Percentiles rank a stretch among this genome's conserved stretches.
phyloP scores from a whole-genome alignment of 306 rosid genomes.

The Luffa aegyptiaca region DNA sequence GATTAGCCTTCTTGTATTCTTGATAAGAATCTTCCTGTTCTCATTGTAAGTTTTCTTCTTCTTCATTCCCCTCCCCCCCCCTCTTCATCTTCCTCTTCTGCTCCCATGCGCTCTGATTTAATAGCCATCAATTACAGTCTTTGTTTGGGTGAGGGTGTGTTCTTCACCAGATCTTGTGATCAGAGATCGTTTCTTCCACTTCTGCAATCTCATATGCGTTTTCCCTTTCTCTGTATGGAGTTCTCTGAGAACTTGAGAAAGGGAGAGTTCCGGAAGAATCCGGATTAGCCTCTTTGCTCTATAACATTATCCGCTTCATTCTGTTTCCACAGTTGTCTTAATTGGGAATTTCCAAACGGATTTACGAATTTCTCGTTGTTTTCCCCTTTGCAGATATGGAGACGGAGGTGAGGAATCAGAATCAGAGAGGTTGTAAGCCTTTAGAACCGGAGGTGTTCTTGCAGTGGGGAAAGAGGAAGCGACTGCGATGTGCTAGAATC shows the following conservation, averaged over 20 bases:
- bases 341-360: slow-evolving; percentile 3
- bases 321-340: not conserved
- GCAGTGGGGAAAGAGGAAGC: slow-evolving; percentile 68
- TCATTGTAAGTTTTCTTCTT: slow-evolving; percentile 27
- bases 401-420: slow-evolving; percentile 55
- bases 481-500: slow-evolving; percentile 62
- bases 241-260: not conserved
- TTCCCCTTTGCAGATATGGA: slow-evolving; percentile 34
- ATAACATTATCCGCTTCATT: not conserved
- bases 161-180: slow-evolving; percentile 34
- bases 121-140: slow-evolving; percentile 6
- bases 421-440: slow-evolving; percentile 33
- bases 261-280: not conserved
- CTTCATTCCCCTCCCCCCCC: not conserved
- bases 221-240: not conserved
- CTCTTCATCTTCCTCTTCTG: slow-evolving; percentile 4
- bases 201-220: not conserved
- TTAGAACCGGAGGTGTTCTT: slow-evolving; percentile 60
- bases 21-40: not conserved
- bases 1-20: not conserved
- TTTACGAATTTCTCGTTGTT: not conserved
- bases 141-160: not conserved
- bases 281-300: not conserved
- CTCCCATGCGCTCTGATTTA: not conserved
- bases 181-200: slow-evolving; percentile 5